These are phyloP conservation scores for Irpex sp. DNA, from an alignment of 1,284 basidiomycete species.

Conservation along the genomic window DNA sequence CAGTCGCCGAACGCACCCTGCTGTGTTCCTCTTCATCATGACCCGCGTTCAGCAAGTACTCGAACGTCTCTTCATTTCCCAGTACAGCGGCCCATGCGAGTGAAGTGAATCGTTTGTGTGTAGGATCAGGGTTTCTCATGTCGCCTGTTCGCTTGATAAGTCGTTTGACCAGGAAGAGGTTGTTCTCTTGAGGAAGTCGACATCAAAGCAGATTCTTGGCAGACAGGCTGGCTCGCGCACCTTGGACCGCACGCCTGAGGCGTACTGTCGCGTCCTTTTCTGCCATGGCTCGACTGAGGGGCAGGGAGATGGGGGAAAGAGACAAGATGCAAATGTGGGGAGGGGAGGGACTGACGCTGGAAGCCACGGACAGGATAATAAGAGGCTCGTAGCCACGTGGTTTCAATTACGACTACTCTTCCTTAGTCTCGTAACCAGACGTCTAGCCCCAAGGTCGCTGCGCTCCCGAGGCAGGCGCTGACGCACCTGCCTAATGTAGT, in stretches of 20 bases:
- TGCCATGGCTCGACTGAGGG: constrained; percentile 48
- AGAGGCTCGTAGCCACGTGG: constrained; percentile 6
- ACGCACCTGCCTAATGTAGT: too few species aligned
- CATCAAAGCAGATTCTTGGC: constrained; percentile 17
- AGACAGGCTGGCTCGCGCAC: constrained; percentile 31
- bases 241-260: constrained; percentile 77
- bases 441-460: too few species aligned
- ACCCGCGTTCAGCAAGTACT: constrained; percentile 78
- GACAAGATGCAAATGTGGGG: constrained; percentile 16
- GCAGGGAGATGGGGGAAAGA: constrained; percentile 11
- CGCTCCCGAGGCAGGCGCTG: too few species aligned
- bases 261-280: constrained; percentile 76
- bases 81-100: constrained; percentile 86
- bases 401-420: constrained; percentile 4
- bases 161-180: constrained; percentile 83
- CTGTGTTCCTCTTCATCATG: constrained; percentile 91
- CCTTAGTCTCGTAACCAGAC: not conserved
- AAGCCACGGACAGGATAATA: constrained; percentile 8
- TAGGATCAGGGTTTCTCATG: constrained; percentile 84
- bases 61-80: constrained; percentile 85
- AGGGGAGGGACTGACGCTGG: constrained; percentile 9
- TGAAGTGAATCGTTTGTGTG: constrained; percentile 73
- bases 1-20: constrained; percentile 53
- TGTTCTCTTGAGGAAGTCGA: constrained; percentile 66
- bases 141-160: constrained; percentile 73